Evolutionary conservation across 805 yeast species (phyloP), one percentile per base, ranked within the genome.

Genomic region (Suhomyces kilbournensis): DNA sequence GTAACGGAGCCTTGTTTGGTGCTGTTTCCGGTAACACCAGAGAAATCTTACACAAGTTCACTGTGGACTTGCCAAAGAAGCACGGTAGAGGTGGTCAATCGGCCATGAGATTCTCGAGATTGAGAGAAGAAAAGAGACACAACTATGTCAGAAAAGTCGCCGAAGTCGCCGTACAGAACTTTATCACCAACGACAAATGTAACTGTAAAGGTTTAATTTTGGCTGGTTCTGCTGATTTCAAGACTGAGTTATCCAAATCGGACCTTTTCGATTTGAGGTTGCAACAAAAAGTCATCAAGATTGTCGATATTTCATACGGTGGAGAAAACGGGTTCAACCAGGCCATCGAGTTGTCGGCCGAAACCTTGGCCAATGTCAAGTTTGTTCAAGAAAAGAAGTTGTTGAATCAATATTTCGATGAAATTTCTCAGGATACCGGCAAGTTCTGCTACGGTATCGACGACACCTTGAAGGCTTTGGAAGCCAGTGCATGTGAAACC

Each of bases 31-130:
- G 99, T 71, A 94, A 94, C 77, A 92, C 97, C 46, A 87, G 99
- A 79, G 97, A 94, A 57, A 90, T 94, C 44, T 79, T 94, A 67
- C 97, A 93, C 74, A 94, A 94, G 74, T 94, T 94, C 75, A 88
- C 78, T 1, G 99, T 94, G 52, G 99, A 94, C 73, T 80, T 94
- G 64, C 99, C 99, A 64, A 94, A 94, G 80, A 94, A 94, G 90
- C 99, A 94, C 80, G 99, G 99, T 67, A 88, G 99, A 82, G 99
- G 99, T 88, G 99, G 99, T 87, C 99, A 94, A 79, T 94, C 99
- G 57, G 99, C 99, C 44, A 70, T 94, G 62, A 98, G 99, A 90
- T 94, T 94, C 80, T 86, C 97, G 23, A 92, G 99, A 81, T 81
- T 94, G 72, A 88, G 99, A 82, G 99, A 94, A 64, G 99, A 94